Conservation (phyloP, 73 alveolate species). For the Symbiodinium natans region DNA sequence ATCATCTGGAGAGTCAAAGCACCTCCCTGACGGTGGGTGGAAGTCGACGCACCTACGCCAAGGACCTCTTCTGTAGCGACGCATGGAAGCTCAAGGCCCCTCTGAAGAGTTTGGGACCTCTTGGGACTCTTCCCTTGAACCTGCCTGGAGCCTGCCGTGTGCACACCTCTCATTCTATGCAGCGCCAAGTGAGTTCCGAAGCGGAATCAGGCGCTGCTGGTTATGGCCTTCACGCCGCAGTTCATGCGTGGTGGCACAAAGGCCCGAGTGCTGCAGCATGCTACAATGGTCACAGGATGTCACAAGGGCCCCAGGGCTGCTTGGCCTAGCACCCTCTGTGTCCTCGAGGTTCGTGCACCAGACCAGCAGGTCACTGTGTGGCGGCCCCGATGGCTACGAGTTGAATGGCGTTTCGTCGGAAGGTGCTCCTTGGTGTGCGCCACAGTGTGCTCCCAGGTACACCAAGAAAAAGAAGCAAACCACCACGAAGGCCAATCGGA, state of each 20-base stretch:
- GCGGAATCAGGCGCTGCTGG: slow-evolving; percentile 47
- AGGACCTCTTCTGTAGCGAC: slow-evolving; percentile 66
- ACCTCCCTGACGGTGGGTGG: no score
- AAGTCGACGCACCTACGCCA: no score
- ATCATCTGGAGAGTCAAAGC: not conserved
- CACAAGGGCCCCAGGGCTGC: not conserved
- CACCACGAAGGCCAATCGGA: not conserved
- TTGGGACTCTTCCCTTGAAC: no score
- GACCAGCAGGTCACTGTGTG: slow-evolving; percentile 49
- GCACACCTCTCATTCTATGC: no score
- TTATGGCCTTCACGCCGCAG: slow-evolving; percentile 94
- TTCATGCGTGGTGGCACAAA: slow-evolving; percentile 91
- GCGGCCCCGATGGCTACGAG: not conserved
- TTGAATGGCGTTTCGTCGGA: not conserved
- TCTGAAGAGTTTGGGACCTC: not conserved
- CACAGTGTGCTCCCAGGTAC: not conserved
- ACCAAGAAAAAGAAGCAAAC: slow-evolving; percentile 62
- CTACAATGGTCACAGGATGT: not conserved
- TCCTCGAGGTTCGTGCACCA: slow-evolving; percentile 60
- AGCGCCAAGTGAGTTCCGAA: no score
- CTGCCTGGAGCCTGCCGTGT: no score
- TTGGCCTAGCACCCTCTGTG: no score
- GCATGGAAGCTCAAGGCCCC: slow-evolving; percentile 66
- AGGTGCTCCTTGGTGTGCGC: not conserved
- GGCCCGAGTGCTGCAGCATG: not conserved